Percentiles rank a stretch among this genome's conserved stretches.
Conservation (phyloP, 495 filamentous ascomycete species). For the Talaromyces proteolyticus region DNA sequence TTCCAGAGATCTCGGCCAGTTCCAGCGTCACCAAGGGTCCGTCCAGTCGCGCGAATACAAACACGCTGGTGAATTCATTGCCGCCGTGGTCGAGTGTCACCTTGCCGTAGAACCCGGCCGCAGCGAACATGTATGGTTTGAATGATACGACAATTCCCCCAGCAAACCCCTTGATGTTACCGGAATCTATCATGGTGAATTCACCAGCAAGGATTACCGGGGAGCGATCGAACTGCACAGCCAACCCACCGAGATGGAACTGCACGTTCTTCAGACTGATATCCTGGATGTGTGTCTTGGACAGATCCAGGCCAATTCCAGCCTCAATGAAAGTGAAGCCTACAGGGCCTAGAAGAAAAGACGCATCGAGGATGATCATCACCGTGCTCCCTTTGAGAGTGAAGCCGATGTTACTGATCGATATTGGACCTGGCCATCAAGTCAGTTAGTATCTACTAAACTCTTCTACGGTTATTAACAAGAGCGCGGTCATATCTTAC, state of each 20-base stretch:
- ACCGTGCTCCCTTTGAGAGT: constrained; percentile 20
- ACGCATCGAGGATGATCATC: constrained; percentile 23
- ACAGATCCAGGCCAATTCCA: constrained; percentile 25
- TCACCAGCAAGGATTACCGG: constrained; percentile 33
- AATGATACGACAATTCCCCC: constrained; percentile 32
- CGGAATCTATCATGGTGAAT: constrained; percentile 18
- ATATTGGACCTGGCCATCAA: constrained; percentile 21
- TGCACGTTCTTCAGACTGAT: constrained; percentile 2
- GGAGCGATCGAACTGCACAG: constrained; percentile 23
- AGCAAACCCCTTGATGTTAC: constrained; percentile 16
- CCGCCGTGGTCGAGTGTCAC: constrained; percentile 4
- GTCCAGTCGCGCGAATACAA: constrained; percentile 31
- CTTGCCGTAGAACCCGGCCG: too few species aligned
- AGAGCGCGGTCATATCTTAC: neutral
- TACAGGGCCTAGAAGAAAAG: constrained; percentile 30
- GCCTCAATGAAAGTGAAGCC: constrained; percentile 24
- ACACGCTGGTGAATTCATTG: constrained; percentile 23
- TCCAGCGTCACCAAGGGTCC: constrained; percentile 38
- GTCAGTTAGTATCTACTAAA: too few species aligned
- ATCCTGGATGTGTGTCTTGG: constrained; percentile 3
- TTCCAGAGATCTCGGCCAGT: constrained; percentile 30
- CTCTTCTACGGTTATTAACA: neutral
- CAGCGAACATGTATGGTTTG: too few species aligned
- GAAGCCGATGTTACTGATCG: constrained; percentile 23
- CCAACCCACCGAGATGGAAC: constrained; percentile 33